Conservation (phyloP, 306 rosid species). For the Urtica urens region DNA sequence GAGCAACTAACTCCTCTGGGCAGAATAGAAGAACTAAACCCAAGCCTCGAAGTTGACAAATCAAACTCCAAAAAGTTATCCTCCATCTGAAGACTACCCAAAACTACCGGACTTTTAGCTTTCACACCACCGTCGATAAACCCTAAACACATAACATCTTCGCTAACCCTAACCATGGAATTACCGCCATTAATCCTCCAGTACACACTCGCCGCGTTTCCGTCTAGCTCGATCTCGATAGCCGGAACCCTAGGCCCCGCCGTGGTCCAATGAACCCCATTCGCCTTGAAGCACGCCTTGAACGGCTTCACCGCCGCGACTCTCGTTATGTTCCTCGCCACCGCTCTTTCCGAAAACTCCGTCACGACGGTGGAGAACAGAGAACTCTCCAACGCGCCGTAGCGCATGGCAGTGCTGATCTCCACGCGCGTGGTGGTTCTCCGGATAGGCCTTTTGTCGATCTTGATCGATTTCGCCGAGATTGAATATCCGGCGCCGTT, state of each 20-base stretch:
- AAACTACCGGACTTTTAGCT: conserved; percentile 33
- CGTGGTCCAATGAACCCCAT: background rate
- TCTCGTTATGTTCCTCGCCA: conserved; percentile 15
- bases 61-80: conserved; percentile 46
- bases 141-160: conserved; percentile 23
- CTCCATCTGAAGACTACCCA: conserved; percentile 53
- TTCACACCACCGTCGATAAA: conserved; percentile 19
- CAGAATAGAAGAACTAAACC: conserved; percentile 39
- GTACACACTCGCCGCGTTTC: background rate
- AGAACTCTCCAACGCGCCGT: conserved; percentile 11
- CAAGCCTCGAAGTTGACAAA: conserved; percentile 29
- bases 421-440: conserved; percentile 11
- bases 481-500: conserved; percentile 20
- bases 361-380: conserved; percentile 15
- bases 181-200: conserved; percentile 28
- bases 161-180: conserved; percentile 24
- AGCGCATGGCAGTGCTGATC: conserved; percentile 15
- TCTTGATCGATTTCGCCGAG: conserved; percentile 19
- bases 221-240: conserved; percentile 18
- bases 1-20: conserved; percentile 27
- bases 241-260: conserved; percentile 26
- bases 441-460: conserved; percentile 13
- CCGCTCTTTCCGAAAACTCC: conserved; percentile 22
- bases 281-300: conserved; percentile 28
- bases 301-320: conserved; percentile 23